Percentiles rank a stretch among this genome's conserved stretches.
These are phyloP conservation scores for Chenopodium formosanum DNA, from an alignment of 148 eudicot genomes.

Conservation along the genomic window DNA sequence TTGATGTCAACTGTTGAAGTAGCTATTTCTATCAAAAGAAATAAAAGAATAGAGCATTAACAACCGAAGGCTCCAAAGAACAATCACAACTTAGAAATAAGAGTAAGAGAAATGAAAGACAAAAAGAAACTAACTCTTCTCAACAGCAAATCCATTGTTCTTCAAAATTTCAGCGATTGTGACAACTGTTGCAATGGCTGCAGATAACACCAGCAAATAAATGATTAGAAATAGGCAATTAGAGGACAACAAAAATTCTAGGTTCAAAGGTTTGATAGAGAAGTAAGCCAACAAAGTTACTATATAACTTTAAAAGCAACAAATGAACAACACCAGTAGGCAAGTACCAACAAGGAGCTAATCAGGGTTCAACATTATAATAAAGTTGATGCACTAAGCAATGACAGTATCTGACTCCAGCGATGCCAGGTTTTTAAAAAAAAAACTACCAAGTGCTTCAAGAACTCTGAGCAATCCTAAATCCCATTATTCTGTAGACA, in stretches of 20 bases:
- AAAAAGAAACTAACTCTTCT: conserved; percentile 46
- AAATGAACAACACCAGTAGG: too few species aligned
- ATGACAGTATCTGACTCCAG: neutral
- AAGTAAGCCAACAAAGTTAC: neutral
- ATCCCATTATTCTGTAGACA: neutral
- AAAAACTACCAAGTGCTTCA: neutral
- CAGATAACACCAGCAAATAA: conserved; percentile 2
- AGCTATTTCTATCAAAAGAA: conserved; percentile 44
- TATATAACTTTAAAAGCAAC: too few species aligned
- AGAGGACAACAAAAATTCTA: neutral
- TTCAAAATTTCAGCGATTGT: conserved; percentile 72
- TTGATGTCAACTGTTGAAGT: conserved; percentile 68
- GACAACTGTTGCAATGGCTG: conserved; percentile 81
- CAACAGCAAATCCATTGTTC: conserved; percentile 74
- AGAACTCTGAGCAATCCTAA: neutral
- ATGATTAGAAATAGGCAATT: neutral
- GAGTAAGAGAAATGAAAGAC: neutral
- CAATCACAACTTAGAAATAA: neutral
- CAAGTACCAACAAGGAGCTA: neutral
- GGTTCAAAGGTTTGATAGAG: neutral
- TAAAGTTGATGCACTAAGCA: neutral
- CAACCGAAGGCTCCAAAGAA: neutral
- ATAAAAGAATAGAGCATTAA: conserved; percentile 13
- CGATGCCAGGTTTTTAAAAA: neutral
- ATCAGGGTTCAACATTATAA: neutral